These are phyloP conservation scores for Ustilago curta DNA, from an alignment of 1,284 basidiomycete species.

Conservation along the genomic window DNA sequence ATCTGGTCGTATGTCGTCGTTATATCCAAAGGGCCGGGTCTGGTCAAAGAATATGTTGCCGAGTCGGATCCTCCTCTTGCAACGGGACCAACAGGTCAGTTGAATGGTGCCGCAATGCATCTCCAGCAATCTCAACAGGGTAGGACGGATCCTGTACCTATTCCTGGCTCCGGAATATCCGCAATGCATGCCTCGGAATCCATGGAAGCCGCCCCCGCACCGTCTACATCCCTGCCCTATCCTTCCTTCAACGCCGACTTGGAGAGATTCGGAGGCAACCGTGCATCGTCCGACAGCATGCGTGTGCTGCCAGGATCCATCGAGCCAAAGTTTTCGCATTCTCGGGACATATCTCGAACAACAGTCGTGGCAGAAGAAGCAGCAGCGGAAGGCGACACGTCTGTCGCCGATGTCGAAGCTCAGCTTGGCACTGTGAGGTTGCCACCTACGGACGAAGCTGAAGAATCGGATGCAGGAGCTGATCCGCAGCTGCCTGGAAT, in stretches of 20 bases:
- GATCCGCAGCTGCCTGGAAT: constrained; percentile 29
- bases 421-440: constrained; percentile 1
- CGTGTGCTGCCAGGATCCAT: constrained; percentile 47
- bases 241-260: constrained; percentile 37
- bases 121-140: constrained; percentile 9
- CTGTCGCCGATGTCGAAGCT: constrained; percentile 12
- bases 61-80: constrained; percentile 30
- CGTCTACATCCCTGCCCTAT: constrained; percentile 19
- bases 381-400: constrained; percentile 8
- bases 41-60: constrained; percentile 56
- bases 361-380: constrained; percentile 12
- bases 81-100: not conserved
- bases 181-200: constrained; percentile 3
- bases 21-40: constrained; percentile 56
- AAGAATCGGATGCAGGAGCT: not conserved
- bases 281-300: constrained; percentile 47
- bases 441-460: not conserved
- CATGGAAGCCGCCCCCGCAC: not conserved
- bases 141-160: constrained; percentile 16
- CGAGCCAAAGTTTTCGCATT: constrained; percentile 24
- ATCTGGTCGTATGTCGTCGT: constrained; percentile 62
- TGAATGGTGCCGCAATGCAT: not conserved
- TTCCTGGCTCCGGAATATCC: constrained; percentile 4
- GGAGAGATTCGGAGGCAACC: constrained; percentile 31
- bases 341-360: constrained; percentile 9